Base-by-base conservation (phyloP, 805 yeast genomes). In the Yarrowia sp. region DNA sequence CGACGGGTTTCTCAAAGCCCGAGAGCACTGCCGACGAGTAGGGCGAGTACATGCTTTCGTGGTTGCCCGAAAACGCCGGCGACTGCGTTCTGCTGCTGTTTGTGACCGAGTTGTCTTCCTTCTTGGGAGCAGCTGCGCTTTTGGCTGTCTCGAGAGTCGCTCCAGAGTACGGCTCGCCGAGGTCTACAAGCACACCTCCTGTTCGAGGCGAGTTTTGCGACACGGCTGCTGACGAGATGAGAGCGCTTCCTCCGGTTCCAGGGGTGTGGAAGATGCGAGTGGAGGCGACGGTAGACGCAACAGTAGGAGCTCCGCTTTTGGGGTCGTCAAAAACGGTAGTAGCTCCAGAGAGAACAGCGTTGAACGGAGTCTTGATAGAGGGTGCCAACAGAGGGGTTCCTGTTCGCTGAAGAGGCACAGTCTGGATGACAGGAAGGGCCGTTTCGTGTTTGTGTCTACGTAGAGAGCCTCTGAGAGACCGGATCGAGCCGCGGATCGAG, bases 1-100 rank as follows among this genome's bases (percentile, higher is more conserved):
- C 48, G 15, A 56, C 36, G 10, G 63, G 48, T 7, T 56, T 56
- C 22, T 56, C 63, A 15, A 56, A 41, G 48, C 63, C 63, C 15
- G 63, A 56, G 40, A 56, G 15, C 22, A 56, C 48, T 14, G 63
- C 63, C 7, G 63, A 56, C 46, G 63, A 56, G 48, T 41, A 56
- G 38, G 63, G 48, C 5, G 63, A 56, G 48, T 56, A 56, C 48
- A 56, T 56, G 36, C 63, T 42, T 41, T 56, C 63, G 11, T 56
- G 59, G 38, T 26, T 15, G 14, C 40, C 48, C 14, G 63, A 56
- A 14, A 56, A 56, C 5, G 46, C 63, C n/a, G 63, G 63, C 40
- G 63, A 56, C 48, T 56, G 63, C 9, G 63, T 56, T 26, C 63
- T 22, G 63, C 63, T 56, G 40, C 63, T 56, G 63, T 56, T 56